Evolutionary conservation across 2,329 filamentous ascomycete genomes (phyloP).

Genomic region (Aureobasidium melanogenum): DNA sequence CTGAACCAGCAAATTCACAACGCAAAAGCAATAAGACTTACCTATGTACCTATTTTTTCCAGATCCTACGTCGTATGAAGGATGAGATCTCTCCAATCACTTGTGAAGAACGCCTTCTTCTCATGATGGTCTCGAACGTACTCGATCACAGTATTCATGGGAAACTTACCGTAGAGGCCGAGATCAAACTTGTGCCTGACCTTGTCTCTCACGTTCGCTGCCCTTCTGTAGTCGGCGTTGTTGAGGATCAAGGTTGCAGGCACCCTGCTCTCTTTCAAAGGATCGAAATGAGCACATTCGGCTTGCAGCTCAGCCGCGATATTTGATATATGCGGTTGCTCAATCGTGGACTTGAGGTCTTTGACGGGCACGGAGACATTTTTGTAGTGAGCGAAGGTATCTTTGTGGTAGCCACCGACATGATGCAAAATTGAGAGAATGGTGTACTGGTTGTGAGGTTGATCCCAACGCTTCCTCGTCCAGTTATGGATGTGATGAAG

Average conservation of each 20-base stretch:
- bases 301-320: background rate
- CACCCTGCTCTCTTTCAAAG: background rate
- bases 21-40: too few relatives aligned
- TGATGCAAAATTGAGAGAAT: background rate
- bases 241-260: background rate
- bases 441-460: background rate
- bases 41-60: too few relatives aligned
- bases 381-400: background rate
- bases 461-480: background rate
- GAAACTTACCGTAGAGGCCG: slow-evolving; percentile 1
- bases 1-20: background rate
- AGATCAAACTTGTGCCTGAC: background rate
- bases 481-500: background rate
- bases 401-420: background rate
- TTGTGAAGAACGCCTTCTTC: background rate
- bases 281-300: background rate
- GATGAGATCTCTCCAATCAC: background rate
- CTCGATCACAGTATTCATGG: background rate
- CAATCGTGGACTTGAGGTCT: background rate
- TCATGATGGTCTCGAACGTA: background rate
- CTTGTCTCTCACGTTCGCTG: background rate
- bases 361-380: background rate
- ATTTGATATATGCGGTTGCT: background rate
- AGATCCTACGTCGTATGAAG: background rate
- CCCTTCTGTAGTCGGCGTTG: background rate